phyloP scores from a whole-genome alignment of 768 basidiomycete species.

The Strobilomyces dryophilus region DNA sequence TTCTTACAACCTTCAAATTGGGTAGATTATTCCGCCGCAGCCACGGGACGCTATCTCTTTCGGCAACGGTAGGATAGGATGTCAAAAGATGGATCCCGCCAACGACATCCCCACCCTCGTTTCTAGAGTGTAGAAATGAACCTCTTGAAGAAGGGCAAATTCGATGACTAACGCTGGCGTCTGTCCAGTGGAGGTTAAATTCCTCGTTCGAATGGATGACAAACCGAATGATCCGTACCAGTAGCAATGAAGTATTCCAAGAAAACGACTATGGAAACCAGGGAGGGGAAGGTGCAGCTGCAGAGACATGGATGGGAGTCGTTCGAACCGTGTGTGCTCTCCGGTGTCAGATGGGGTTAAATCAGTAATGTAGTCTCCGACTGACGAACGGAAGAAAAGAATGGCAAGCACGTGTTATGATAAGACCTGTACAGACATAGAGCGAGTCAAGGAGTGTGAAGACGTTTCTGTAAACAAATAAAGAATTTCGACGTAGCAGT shows the following conservation, averaged over 20 bases:
- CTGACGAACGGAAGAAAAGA: not conserved
- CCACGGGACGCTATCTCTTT: constrained; percentile 32
- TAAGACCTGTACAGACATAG: constrained; percentile 12
- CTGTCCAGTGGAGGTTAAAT: constrained; percentile 10
- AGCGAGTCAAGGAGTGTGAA: not conserved
- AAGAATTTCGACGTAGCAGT: not conserved
- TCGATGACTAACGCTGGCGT: constrained; percentile 6
- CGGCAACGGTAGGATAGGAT: constrained; percentile 28
- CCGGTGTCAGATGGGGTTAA: constrained; percentile 34
- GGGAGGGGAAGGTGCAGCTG: constrained; percentile 44
- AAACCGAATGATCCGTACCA: constrained; percentile 17
- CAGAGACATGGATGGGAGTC: constrained; percentile 45
- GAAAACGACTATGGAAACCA: constrained; percentile 46
- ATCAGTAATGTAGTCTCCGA: constrained; percentile 1
- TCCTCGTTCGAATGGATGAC: constrained; percentile 9
- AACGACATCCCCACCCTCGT: constrained; percentile 20
- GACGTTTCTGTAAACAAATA: not conserved
- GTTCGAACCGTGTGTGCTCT: constrained; percentile 52
- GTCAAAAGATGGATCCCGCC: constrained; percentile 15
- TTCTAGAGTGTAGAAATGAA: constrained; percentile 13
- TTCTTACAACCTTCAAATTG: constrained; percentile 18
- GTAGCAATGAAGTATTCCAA: constrained; percentile 41
- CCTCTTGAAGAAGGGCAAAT: constrained; percentile 8
- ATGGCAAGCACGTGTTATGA: constrained; percentile 15
- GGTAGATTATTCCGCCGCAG: constrained; percentile 30